phyloP scores from a whole-genome alignment of 1,139 yeast species.

The Zygoascus sp. region DNA sequence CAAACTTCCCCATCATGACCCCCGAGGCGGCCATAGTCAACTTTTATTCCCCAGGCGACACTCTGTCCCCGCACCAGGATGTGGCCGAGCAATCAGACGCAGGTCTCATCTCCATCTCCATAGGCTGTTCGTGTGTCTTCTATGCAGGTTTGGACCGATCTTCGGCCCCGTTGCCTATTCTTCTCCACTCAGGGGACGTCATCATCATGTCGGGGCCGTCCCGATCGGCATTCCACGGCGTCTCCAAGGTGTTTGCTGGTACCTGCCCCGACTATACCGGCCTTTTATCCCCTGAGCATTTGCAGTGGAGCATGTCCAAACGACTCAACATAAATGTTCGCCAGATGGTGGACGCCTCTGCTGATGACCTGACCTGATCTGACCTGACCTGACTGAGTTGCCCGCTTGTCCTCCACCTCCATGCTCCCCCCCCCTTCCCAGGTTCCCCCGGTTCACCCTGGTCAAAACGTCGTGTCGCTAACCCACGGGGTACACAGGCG shows the following conservation, averaged over 20 bases:
- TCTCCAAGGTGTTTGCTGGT: slow-evolving; percentile 36
- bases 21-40: slow-evolving; percentile 44
- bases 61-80: slow-evolving; percentile 42
- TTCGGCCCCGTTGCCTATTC: slow-evolving; percentile 31
- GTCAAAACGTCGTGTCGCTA: too few species aligned
- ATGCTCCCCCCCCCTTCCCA: too few species aligned
- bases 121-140: slow-evolving; percentile 40
- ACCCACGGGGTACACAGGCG: too few species aligned
- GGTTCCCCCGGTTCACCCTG: too few species aligned
- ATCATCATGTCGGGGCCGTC: slow-evolving; percentile 41
- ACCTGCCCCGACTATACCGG: slow-evolving; percentile 32
- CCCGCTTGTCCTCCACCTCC: too few species aligned
- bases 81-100: slow-evolving; percentile 39
- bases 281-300: slow-evolving; percentile 23
- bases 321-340: slow-evolving; percentile 41
- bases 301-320: slow-evolving; percentile 35
- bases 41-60: slow-evolving; percentile 42
- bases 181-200: slow-evolving; percentile 39
- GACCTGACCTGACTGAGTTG: background rate
- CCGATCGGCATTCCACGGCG: slow-evolving; percentile 42
- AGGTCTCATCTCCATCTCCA: slow-evolving; percentile 36
- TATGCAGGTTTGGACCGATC: slow-evolving; percentile 31
- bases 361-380: too few species aligned
- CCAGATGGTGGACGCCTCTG: slow-evolving; percentile 33
- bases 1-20: slow-evolving; percentile 20